These are phyloP conservation scores for Monosporascus sp. DNA, from an alignment of 2,329 filamentous ascomycete species.

Conservation along the genomic window DNA sequence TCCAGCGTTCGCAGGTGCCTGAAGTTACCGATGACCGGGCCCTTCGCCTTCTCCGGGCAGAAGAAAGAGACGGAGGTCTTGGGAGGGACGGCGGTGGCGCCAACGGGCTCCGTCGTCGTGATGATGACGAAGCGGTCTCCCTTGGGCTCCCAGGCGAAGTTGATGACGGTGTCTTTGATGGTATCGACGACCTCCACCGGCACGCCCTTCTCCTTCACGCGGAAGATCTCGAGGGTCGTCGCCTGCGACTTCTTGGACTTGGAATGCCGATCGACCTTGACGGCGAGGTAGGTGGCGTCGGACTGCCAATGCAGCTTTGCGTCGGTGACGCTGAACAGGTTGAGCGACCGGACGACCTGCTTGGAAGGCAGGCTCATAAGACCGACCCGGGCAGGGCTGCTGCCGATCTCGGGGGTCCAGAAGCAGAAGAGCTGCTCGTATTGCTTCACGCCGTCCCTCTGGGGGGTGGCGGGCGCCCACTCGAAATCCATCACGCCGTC, in stretches of 20 bases:
- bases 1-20: conserved; percentile 91
- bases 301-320: conserved; percentile 99
- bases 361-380: conserved; percentile 96
- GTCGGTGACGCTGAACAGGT: conserved; percentile 96
- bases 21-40: conserved; percentile 77
- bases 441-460: conserved; percentile 77
- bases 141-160: conserved; percentile 99
- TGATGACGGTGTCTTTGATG: conserved; percentile 98
- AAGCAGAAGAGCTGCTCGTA: conserved; percentile 97
- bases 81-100: conserved; percentile 74
- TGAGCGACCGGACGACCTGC: conserved; percentile 87
- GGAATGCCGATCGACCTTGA: conserved; percentile 97
- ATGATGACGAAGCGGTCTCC: conserved; percentile 96
- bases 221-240: conserved; percentile 97
- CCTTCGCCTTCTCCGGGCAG: conserved; percentile 92
- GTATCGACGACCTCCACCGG: conserved; percentile 97
- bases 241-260: conserved; percentile 98
- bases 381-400: conserved; percentile 94
- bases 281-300: conserved; percentile 86
- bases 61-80: conserved; percentile 97
- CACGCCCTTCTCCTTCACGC: conserved; percentile 93
- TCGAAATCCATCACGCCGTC: conserved; percentile 97
- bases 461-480: conserved; percentile 82
- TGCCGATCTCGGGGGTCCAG: conserved; percentile 98
- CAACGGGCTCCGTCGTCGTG: conserved; percentile 79